Base-by-base conservation (phyloP, 345 rosid genomes). In the Hibiscus tridactylites region DNA sequence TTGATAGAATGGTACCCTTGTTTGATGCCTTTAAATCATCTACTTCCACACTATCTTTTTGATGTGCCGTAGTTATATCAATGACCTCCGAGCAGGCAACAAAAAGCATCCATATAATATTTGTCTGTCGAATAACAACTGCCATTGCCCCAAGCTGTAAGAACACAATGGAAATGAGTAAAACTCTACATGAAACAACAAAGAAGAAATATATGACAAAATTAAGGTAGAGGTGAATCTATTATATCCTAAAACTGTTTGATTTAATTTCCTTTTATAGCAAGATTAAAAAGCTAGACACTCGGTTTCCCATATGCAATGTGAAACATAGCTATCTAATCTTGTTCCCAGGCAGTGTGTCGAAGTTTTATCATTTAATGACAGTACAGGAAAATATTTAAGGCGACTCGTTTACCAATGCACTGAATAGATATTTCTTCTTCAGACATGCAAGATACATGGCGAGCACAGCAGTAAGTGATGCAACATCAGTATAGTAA, bases 401-500 rank as follows among this genome's bases (percentile, higher is more conserved):
- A 72, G 83, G 68, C 13, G 56, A 66, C 52, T 52, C 6, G 37
- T 80, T 84, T 83, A 95, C 99, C 90, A 89, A 77, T 53, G 97
- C 97, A 79, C 97, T 89, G 65, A 86, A 73, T 77, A 72, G 71
- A 84, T 85, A 88, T 80, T 86, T 83, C 89, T 75, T 87, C 80
- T 83, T 92, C 86, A 88, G 80, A 77, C 88, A 88, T 74, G 93
- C 76, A 50, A 90, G 93, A 83, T 95, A 87, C 99, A 90, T 89
- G 3, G 92, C 91, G 65, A 95, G 94, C 78, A 90, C 93, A 6
- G 83, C 76, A 21, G 96, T 86, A 17, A 95, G 85, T 19, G 99
- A 92, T 28, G 91, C 96, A 81, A 89, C 96, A 84, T 92, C 99
- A 44, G 99, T 95, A 61, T 95, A 95, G 82, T 92, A 92, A 72